phyloP scores from a whole-genome alignment of 495 filamentous ascomycete species.

The Xylaria scruposa region DNA sequence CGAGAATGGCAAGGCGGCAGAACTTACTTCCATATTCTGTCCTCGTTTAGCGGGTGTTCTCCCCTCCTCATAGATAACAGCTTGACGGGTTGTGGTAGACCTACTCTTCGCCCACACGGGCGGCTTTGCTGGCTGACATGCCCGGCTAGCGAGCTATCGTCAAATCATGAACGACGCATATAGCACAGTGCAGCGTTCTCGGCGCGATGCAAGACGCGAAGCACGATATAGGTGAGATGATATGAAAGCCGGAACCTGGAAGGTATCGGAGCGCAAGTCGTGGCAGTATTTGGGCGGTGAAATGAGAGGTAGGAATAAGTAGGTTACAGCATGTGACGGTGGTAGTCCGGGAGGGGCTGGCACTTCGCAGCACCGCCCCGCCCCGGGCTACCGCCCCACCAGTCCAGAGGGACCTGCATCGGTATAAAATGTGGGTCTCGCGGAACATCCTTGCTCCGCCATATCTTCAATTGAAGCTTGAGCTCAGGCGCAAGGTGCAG shows the following conservation, averaged over 20 bases:
- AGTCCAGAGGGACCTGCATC: not conserved
- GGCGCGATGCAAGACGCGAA: not conserved
- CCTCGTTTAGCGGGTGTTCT: conserved; percentile 36
- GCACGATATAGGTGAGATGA: not conserved
- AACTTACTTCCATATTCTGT: conserved; percentile 98
- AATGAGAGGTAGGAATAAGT: not conserved
- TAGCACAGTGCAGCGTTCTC: conserved; percentile 1
- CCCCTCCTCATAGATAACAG: not conserved
- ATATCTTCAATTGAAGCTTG: conserved; percentile 22
- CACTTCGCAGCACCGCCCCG: not conserved
- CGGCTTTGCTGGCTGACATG: conserved; percentile 89
- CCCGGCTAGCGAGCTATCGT: conserved; percentile 37
- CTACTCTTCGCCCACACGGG: conserved; percentile 97
- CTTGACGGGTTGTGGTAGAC: conserved; percentile 43
- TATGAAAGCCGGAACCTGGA: not conserved
- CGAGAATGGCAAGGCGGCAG: not conserved
- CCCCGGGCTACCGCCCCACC: not conserved
- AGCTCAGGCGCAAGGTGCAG: conserved; percentile 31
- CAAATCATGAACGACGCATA: conserved; percentile 33
- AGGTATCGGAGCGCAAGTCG: conserved; percentile 3
- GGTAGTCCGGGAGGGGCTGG: not conserved
- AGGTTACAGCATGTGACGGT: not conserved
- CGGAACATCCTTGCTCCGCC: conserved; percentile 28
- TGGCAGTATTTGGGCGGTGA: conserved; percentile 27
- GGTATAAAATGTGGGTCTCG: not conserved